These are phyloP conservation scores for Tolypocladium tundrense DNA, from an alignment of 2,329 filamentous ascomycete genomes.

Conservation along the genomic window DNA sequence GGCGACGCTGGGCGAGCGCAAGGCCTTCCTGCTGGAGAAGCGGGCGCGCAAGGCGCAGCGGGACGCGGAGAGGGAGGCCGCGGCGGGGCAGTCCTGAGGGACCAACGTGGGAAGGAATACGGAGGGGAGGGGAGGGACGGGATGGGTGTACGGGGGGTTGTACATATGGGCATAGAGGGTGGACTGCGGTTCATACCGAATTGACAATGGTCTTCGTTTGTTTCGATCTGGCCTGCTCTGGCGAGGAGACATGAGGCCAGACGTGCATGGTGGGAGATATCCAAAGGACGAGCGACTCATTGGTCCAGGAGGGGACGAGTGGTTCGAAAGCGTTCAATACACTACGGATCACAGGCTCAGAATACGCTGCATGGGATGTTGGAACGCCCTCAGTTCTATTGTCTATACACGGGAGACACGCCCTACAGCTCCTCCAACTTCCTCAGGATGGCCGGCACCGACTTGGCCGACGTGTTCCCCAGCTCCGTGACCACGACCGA, in stretches of 20 bases:
- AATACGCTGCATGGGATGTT: background rate
- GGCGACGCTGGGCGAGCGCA: constrained; percentile 66
- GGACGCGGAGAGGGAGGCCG: constrained; percentile 12
- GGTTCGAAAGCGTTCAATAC: background rate
- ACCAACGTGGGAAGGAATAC: background rate
- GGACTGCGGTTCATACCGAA: background rate
- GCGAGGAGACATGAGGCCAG: background rate
- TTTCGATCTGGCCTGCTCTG: background rate
- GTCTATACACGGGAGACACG: background rate
- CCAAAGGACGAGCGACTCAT: too few species aligned
- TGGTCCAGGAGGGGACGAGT: background rate
- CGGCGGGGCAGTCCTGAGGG: background rate
- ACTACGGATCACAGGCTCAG: background rate
- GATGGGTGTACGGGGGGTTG: background rate
- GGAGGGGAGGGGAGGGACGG: background rate
- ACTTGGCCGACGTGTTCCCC: constrained; percentile 75
- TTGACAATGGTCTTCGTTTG: background rate
- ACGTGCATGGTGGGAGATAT: background rate
- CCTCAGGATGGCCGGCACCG: constrained; percentile 57
- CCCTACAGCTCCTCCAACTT: constrained; percentile 45
- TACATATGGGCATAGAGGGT: constrained; percentile 3
- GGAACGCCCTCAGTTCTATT: background rate
- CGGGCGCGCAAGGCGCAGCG: constrained; percentile 52
- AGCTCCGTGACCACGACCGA: constrained; percentile 87
- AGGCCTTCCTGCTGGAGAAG: constrained; percentile 79